phyloP scores from a whole-genome alignment of 257 asterid genomes.

The Leonotis leonurus region DNA sequence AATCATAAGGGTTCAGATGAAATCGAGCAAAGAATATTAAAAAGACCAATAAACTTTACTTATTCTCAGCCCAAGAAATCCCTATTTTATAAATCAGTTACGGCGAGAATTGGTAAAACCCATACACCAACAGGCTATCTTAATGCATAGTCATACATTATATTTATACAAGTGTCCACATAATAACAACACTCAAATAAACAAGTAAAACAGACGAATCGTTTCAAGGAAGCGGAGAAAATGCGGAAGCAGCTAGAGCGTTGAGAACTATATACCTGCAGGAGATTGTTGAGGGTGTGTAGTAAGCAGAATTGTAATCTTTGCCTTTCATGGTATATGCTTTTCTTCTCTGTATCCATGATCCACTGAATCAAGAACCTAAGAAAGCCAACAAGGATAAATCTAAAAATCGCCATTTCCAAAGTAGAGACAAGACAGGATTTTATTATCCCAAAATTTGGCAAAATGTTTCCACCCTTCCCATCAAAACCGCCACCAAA shows the following conservation, averaged over 20 bases:
- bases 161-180: background rate
- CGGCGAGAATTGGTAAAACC: background rate
- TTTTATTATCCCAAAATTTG: background rate
- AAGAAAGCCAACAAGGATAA: background rate
- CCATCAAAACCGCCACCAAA: background rate
- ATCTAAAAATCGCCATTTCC: background rate
- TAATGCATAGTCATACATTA: background rate
- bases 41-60: background rate
- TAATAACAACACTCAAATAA: background rate
- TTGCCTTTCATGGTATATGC: constrained; percentile 82
- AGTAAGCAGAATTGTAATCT: constrained; percentile 73
- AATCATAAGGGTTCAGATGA: background rate
- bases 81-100: background rate
- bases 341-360: constrained; percentile 40
- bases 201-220: background rate
- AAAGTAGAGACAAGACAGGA: background rate
- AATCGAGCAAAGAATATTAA: background rate
- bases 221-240: background rate
- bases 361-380: background rate
- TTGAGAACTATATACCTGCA: constrained; percentile 51
- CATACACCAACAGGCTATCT: background rate
- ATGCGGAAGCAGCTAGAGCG: background rate
- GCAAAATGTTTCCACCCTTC: background rate
- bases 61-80: background rate
- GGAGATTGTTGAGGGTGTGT: constrained; percentile 88